Evolutionary conservation across 495 filamentous ascomycete genomes (phyloP).

Genomic region (Lasiosphaeria ovina): DNA sequence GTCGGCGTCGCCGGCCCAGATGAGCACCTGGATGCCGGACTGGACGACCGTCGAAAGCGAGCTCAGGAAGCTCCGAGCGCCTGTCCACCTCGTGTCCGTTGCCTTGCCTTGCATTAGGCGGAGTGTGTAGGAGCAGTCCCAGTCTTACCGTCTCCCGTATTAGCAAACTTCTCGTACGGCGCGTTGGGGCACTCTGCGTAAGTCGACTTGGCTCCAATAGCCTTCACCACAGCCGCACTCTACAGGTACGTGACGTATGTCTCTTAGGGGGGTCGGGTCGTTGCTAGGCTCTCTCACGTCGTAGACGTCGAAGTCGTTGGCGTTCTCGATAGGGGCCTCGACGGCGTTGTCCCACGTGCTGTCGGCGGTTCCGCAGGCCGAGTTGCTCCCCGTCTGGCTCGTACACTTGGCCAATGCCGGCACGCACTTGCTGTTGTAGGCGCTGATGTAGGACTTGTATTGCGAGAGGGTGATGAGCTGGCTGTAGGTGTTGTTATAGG

Average conservation of each 20-base stretch:
- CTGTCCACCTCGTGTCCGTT: no score
- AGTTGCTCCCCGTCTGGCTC: constrained; percentile 23
- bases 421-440: constrained; percentile 50
- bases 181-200: constrained; percentile 48
- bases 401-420: constrained; percentile 55
- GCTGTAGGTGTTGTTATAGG: constrained; percentile 65
- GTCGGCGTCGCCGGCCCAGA: constrained; percentile 59
- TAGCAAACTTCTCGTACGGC: constrained; percentile 50
- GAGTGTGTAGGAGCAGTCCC: no score
- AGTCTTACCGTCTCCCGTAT: constrained; percentile 56
- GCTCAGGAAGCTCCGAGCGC: no score
- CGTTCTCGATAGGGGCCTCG: constrained; percentile 51
- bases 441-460: constrained; percentile 50
- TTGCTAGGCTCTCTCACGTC: constrained; percentile 56
- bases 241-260: constrained; percentile 63
- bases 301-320: constrained; percentile 57
- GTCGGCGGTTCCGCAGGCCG: constrained; percentile 40
- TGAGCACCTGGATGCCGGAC: constrained; percentile 49
- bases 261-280: constrained; percentile 59
- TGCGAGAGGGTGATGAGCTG: no score
- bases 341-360: constrained; percentile 55
- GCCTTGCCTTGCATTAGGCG: no score
- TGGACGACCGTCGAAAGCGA: no score
- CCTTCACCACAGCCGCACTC: constrained; percentile 51
- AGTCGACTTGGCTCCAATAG: constrained; percentile 59